phyloP scores from a whole-genome alignment of 2,329 filamentous ascomycete species.

The Seiridium cupressi region DNA sequence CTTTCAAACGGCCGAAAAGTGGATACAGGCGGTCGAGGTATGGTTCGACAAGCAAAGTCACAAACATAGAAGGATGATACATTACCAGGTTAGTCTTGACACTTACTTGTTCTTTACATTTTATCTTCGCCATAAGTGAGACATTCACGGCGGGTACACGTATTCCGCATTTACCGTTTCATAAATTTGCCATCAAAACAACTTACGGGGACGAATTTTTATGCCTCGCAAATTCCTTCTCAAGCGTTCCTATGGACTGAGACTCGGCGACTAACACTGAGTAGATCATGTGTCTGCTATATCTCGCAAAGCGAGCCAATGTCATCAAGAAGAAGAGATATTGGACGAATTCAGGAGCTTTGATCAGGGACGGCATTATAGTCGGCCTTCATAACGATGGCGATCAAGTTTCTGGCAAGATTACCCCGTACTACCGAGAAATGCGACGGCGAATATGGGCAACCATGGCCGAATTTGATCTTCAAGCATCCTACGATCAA shows the following conservation, averaged over 20 bases:
- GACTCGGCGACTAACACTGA: neutral
- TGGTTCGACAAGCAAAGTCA: slow-evolving; percentile 57
- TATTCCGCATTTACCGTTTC: no score
- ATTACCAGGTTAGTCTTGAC: slow-evolving; percentile 44
- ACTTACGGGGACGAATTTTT: no score
- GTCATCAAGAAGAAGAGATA: slow-evolving; percentile 65
- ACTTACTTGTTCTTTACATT: neutral
- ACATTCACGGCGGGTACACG: no score
- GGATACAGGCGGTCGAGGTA: slow-evolving; percentile 54
- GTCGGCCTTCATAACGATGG: slow-evolving; percentile 61
- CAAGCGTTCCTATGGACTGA: neutral
- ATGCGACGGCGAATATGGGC: slow-evolving; percentile 62
- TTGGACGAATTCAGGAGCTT: slow-evolving; percentile 55
- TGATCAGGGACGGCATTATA: slow-evolving; percentile 57
- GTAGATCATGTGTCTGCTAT: slow-evolving; percentile 53
- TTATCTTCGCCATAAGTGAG: no score
- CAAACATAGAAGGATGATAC: slow-evolving; percentile 58
- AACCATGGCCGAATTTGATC: slow-evolving; percentile 60
- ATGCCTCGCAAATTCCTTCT: no score
- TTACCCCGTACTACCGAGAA: slow-evolving; percentile 59
- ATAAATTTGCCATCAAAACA: no score
- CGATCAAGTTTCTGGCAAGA: slow-evolving; percentile 51
- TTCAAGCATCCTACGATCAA: slow-evolving; percentile 61
- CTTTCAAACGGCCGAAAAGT: slow-evolving; percentile 53
- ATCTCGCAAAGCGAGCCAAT: slow-evolving; percentile 60